A percentile compares a stretch with the other conserved stretches of the same genome.
These are phyloP conservation scores for Sclerotinia glacialis DNA, from an alignment of 2,329 filamentous ascomycete genomes.

Conservation along the genomic window DNA sequence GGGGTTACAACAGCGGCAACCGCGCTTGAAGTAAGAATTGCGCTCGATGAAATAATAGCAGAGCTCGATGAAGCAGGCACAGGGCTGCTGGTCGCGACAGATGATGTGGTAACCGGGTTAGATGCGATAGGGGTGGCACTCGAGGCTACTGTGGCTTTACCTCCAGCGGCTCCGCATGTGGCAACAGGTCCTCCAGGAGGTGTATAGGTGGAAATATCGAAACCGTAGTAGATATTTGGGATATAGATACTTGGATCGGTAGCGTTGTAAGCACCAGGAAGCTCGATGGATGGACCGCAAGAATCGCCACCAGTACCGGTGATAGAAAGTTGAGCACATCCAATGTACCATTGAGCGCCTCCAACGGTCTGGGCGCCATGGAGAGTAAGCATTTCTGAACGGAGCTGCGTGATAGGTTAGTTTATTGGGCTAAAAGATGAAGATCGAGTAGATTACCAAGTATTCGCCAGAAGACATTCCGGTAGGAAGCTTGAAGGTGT, in stretches of 20 bases:
- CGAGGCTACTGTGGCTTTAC: not conserved
- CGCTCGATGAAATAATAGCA: not conserved
- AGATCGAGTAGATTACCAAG: constrained; percentile 15
- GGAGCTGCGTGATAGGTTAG: constrained; percentile 23
- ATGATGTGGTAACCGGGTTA: not conserved
- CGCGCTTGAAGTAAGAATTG: not conserved
- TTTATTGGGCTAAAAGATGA: not conserved
- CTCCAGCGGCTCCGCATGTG: constrained; percentile 18
- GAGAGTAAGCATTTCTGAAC: constrained; percentile 35
- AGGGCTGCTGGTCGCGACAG: not conserved
- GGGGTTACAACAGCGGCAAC: not conserved
- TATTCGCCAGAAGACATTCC: constrained; percentile 33
- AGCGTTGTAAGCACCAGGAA: constrained; percentile 31
- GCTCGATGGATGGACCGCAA: constrained; percentile 29
- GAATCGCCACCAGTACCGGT: constrained; percentile 27
- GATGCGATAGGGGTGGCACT: not conserved
- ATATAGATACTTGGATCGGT: constrained; percentile 32
- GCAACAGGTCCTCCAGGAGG: constrained; percentile 31
- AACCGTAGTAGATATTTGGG: constrained; percentile 31
- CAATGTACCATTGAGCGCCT: constrained; percentile 34
- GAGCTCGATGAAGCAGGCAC: not conserved
- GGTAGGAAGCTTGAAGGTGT: constrained; percentile 31
- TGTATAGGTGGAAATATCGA: constrained; percentile 29
- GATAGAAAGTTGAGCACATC: constrained; percentile 33
- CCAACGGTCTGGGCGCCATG: constrained; percentile 30